A percentile compares a stretch with the other conserved stretches of the same genome.
Conservation (phyloP, 2,329 filamentous ascomycete species). For the Grosmannia serpens region DNA sequence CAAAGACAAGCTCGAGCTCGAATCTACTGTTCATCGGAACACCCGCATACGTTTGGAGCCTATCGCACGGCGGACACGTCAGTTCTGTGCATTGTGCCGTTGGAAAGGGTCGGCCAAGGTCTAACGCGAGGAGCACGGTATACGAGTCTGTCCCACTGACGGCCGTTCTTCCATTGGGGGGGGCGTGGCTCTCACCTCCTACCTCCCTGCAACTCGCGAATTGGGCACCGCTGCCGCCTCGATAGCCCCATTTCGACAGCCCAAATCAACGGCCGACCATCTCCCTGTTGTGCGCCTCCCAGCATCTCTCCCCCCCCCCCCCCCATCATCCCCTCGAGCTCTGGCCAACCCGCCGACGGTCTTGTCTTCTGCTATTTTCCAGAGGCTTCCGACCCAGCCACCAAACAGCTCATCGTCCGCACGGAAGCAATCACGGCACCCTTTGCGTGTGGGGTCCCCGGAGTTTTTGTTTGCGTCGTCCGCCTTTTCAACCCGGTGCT, state of each 20-base stretch:
- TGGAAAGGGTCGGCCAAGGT: not conserved
- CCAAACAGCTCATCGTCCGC: not conserved
- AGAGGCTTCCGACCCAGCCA: not conserved
- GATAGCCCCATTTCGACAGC: not conserved
- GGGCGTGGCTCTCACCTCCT: not conserved
- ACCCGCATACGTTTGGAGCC: not conserved
- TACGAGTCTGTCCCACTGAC: not conserved
- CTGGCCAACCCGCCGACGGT: not conserved
- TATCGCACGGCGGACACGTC: slow-evolving; percentile 9
- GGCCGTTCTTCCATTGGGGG: not conserved
- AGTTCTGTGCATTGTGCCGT: slow-evolving; percentile 6
- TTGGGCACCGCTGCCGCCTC: not conserved
- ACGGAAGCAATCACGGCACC: not conserved
- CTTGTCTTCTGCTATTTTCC: not conserved
- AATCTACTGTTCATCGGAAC: not conserved
- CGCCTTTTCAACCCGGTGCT: not conserved
- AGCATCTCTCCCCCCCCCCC: no score
- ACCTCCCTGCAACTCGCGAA: not conserved
- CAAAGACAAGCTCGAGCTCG: no score
- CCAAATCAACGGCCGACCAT: not conserved
- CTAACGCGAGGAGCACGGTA: not conserved
- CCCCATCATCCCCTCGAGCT: not conserved
- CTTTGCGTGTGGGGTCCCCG: not conserved
- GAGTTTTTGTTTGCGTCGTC: not conserved
- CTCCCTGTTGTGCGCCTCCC: not conserved